Percentiles rank a stretch among this genome's conserved stretches.
Conservation (phyloP, 176 grass and related monocot species). For the Oropetium thomaeum region DNA sequence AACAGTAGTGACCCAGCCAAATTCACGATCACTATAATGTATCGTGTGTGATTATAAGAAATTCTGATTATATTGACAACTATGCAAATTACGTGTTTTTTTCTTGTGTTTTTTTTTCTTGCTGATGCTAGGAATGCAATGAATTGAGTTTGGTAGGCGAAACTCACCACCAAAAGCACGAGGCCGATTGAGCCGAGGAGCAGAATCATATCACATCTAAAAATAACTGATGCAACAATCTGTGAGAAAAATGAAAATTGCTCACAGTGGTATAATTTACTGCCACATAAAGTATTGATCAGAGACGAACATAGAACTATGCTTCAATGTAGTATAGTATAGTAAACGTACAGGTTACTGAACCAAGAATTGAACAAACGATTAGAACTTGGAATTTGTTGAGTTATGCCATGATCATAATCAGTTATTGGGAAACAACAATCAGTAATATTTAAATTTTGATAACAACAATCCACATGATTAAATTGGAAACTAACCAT, state of each 20-base stretch:
- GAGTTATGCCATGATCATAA: not conserved
- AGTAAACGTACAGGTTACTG: not conserved
- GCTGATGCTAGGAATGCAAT: not conserved
- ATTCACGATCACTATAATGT: not conserved
- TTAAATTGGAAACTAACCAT: not conserved
- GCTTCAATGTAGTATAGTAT: not conserved
- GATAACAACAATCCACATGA: not conserved
- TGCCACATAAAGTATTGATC: too few relatives aligned
- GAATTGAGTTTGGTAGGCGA: not conserved
- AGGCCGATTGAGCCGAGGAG: conserved; percentile 86
- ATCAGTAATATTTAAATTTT: too few relatives aligned
- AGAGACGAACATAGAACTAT: not conserved
- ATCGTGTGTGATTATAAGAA: not conserved
- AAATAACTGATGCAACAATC: conserved; percentile 73
- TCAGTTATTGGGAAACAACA: too few relatives aligned
- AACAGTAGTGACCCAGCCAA: not conserved
- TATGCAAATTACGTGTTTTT: not conserved
- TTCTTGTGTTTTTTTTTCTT: not conserved
- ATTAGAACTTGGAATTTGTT: not conserved
- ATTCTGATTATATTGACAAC: not conserved
- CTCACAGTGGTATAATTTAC: not conserved
- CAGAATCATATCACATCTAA: conserved; percentile 91
- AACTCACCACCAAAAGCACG: conserved; percentile 70
- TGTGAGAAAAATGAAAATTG: conserved; percentile 41
- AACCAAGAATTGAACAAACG: conserved; percentile 2